These are phyloP conservation scores for Scheffersomyces stambukii DNA, from an alignment of 1,139 yeast genomes.

Conservation along the genomic window DNA sequence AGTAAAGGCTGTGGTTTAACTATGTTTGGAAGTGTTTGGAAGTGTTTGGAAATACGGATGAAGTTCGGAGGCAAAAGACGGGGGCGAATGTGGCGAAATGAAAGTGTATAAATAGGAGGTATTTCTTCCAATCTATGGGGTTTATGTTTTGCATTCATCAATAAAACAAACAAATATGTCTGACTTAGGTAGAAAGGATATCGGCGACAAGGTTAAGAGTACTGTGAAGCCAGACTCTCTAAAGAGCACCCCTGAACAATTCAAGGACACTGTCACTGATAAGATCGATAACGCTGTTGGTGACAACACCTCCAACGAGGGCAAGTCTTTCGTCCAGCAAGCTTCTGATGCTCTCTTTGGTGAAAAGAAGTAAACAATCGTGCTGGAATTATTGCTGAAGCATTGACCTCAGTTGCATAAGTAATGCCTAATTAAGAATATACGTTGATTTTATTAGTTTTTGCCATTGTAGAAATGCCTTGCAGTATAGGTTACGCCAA, in stretches of 20 bases:
- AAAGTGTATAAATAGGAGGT: conserved; percentile 5
- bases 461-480: too few species aligned
- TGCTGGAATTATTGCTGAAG: too few species aligned
- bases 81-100: too few species aligned
- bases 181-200: conserved; percentile 43
- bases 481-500: too few species aligned
- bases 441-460: too few species aligned
- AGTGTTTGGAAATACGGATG: too few species aligned
- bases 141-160: background rate
- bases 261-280: conserved; percentile 35
- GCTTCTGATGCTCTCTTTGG: conserved; percentile 39
- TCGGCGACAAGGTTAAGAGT: conserved; percentile 35
- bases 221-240: conserved; percentile 41
- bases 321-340: conserved; percentile 39
- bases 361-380: conserved; percentile 13
- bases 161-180: conserved; percentile 24
- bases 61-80: too few species aligned
- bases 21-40: too few species aligned
- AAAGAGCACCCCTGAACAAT: conserved; percentile 35
- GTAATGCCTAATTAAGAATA: too few species aligned
- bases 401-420: too few species aligned
- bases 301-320: conserved; percentile 26
- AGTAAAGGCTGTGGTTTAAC: too few species aligned
- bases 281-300: conserved; percentile 34
- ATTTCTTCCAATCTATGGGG: background rate